Evolutionary conservation across 495 filamentous ascomycete genomes (phyloP).

Genomic region (Xylaria telfairii): DNA sequence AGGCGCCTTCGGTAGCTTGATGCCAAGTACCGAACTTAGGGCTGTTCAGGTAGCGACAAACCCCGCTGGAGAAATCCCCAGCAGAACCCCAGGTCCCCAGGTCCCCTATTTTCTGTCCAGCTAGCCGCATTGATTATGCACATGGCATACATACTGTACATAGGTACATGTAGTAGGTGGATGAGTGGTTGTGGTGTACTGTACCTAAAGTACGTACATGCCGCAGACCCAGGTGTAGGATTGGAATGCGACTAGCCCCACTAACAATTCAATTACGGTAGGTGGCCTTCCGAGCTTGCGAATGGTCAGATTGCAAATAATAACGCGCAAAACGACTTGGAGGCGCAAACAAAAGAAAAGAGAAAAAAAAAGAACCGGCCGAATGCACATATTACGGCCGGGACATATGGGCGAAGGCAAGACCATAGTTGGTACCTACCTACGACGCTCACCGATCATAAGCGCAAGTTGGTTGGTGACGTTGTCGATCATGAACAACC

Average conservation of each 20-base stretch:
- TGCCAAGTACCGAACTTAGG: conserved; percentile 3
- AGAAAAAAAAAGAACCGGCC: background rate
- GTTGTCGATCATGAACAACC: background rate
- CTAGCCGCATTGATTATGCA: background rate
- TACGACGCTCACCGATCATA: background rate
- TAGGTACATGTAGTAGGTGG: no score
- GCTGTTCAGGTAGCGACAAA: background rate
- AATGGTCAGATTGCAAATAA: background rate
- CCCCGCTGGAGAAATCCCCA: conserved; percentile 6
- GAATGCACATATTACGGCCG: background rate
- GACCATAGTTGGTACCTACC: background rate
- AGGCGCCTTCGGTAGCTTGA: background rate
- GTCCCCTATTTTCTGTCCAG: background rate
- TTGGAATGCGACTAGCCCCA: background rate
- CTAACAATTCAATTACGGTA: background rate
- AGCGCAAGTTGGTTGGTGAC: background rate
- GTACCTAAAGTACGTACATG: no score
- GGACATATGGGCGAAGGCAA: background rate
- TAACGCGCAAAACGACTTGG: background rate
- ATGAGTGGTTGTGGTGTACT: no score
- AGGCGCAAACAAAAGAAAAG: background rate
- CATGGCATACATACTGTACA: no score
- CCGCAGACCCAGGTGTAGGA: no score
- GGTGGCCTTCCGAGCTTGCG: background rate
- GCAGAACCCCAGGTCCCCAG: background rate